phyloP scores from a whole-genome alignment of 163 green algal species.

The Volvox carteri region DNA sequence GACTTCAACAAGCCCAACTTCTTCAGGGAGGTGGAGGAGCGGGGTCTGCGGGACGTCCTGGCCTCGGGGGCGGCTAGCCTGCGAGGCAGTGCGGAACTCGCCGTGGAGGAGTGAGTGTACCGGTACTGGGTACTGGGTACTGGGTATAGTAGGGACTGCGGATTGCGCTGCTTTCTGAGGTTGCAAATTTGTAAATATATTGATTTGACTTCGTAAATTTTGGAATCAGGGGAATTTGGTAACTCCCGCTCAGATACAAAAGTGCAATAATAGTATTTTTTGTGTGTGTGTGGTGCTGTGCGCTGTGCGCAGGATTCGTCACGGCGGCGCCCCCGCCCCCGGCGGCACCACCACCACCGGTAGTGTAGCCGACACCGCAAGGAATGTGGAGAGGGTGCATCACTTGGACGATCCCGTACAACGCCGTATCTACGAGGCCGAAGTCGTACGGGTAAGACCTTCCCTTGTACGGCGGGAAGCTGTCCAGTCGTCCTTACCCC shows the following conservation, averaged over 20 bases:
- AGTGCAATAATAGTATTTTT: background rate
- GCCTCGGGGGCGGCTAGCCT: slow-evolving; percentile 21
- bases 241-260: too few relatives aligned
- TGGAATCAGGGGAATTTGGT: too few relatives aligned
- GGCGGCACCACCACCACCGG: slow-evolving; percentile 1
- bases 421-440: slow-evolving; percentile 66
- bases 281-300: background rate
- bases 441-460: slow-evolving; percentile 45
- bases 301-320: slow-evolving; percentile 7
- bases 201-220: too few relatives aligned
- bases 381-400: slow-evolving; percentile 66
- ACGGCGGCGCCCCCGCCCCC: slow-evolving; percentile 50
- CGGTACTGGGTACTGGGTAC: background rate
- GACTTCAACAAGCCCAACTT: slow-evolving; percentile 59
- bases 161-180: too few relatives aligned
- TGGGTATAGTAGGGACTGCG: too few relatives aligned
- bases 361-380: slow-evolving; percentile 52
- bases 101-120: slow-evolving; percentile 23
- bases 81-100: background rate
- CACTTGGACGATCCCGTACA: slow-evolving; percentile 60
- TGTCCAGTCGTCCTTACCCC: too few relatives aligned
- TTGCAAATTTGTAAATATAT: too few relatives aligned
- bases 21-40: slow-evolving; percentile 55
- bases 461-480: background rate
- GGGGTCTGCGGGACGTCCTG: slow-evolving; percentile 51